Evolutionary conservation across 148 eudicot genomes (phyloP).

Genomic region (Cornus suecica): DNA sequence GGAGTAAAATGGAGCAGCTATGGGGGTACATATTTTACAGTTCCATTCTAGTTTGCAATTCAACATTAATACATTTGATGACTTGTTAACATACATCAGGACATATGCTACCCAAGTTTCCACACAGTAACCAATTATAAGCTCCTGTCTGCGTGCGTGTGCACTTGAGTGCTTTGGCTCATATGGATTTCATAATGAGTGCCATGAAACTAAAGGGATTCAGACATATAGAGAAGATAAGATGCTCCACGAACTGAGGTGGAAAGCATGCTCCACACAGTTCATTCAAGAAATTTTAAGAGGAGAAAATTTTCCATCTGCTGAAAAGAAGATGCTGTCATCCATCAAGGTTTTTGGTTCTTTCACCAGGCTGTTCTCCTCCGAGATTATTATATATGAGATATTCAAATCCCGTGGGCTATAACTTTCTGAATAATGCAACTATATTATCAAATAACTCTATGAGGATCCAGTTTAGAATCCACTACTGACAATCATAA

Average conservation of each 20-base stretch:
- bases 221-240: neutral
- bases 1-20: neutral
- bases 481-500: neutral
- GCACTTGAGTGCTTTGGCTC: neutral
- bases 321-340: neutral
- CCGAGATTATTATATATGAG: neutral
- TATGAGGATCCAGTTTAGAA: neutral
- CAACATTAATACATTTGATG: neutral
- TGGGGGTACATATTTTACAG: neutral
- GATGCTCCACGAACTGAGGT: neutral
- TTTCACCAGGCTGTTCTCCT: neutral
- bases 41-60: too few species aligned
- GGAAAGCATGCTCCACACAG: neutral
- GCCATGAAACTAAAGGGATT: neutral
- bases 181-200: neutral
- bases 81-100: neutral
- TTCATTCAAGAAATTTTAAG: neutral
- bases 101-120: neutral
- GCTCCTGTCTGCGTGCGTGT: too few species aligned
- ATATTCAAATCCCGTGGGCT: neutral
- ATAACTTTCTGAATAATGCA: neutral
- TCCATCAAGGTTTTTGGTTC: too few species aligned
- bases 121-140: neutral
- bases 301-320: neutral
- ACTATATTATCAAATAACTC: constrained; percentile 1